Evolutionary conservation across 1,284 basidiomycete species (phyloP).

Genomic region (Cryptococcus neoformans): DNA sequence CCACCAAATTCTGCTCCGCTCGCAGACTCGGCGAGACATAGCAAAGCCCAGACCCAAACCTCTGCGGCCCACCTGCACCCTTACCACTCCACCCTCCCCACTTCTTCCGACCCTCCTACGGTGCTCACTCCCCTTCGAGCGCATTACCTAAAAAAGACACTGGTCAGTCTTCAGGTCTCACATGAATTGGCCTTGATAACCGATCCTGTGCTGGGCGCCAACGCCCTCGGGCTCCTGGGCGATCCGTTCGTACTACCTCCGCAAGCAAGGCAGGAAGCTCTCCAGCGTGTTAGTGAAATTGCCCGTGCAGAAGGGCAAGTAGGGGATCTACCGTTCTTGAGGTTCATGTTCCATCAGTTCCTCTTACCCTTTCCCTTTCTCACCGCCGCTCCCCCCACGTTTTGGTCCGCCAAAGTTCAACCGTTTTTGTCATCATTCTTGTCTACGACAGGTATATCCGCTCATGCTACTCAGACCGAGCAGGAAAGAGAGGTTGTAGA

Average conservation of each 20-base stretch:
- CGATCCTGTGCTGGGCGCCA: conserved; percentile 57
- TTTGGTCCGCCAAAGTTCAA: conserved; percentile 89
- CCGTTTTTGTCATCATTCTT: conserved; percentile 82
- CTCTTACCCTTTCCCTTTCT: conserved; percentile 92
- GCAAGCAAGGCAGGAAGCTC: conserved; percentile 54
- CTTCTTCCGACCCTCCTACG: conserved; percentile 26
- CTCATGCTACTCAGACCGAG: conserved; percentile 39
- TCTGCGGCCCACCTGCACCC: conserved; percentile 36
- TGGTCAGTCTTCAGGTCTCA: conserved; percentile 78
- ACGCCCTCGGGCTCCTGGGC: conserved; percentile 80
- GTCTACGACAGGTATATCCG: conserved; percentile 55
- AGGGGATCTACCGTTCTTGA: conserved; percentile 75
- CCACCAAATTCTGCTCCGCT: conserved; percentile 8
- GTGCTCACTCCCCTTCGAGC: conserved; percentile 76
- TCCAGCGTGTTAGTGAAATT: conserved; percentile 21
- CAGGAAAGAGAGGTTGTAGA: conserved; percentile 34
- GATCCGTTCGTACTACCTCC: conserved; percentile 71
- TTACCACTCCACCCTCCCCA: conserved; percentile 32
- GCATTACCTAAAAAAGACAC: conserved; percentile 94
- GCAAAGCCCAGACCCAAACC: conserved; percentile 5
- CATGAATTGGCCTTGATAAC: conserved; percentile 71
- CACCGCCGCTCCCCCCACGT: conserved; percentile 74
- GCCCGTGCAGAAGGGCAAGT: conserved; percentile 19
- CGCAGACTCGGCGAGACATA: too few species aligned
- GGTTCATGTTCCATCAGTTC: conserved; percentile 85